Conservation (phyloP, 2,329 filamentous ascomycete species). For the Nigrospora osmanthi region DNA sequence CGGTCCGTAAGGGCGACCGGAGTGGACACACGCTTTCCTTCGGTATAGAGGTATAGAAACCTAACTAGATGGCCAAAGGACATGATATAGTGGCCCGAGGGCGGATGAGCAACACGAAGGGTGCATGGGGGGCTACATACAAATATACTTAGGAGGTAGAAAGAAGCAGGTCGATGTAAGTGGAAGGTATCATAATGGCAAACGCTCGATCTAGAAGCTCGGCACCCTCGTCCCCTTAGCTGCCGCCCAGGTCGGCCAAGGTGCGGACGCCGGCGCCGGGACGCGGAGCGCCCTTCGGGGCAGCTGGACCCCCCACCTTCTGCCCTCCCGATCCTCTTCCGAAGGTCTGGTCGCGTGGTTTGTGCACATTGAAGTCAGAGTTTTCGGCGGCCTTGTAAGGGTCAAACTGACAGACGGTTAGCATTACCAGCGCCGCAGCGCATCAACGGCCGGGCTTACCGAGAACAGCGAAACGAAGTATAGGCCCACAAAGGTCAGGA, state of each 20-base stretch:
- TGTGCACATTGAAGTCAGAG: constrained; percentile 50
- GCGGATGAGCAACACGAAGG: no score
- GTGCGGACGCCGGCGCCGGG: constrained; percentile 30
- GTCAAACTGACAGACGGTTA: constrained; percentile 39
- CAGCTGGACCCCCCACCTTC: constrained; percentile 15
- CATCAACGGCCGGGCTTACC: constrained; percentile 28
- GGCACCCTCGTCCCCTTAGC: constrained; percentile 4
- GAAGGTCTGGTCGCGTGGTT: constrained; percentile 19
- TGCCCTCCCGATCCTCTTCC: constrained; percentile 12
- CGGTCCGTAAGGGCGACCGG: no score
- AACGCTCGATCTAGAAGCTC: no score
- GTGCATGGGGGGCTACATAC: no score
- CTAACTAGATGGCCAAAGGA: no score
- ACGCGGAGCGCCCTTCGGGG: constrained; percentile 8
- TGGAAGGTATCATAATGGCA: no score
- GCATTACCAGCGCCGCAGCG: background rate
- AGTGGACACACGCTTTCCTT: no score
- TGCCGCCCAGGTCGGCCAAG: constrained; percentile 40
- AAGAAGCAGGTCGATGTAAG: no score
- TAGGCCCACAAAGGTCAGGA: constrained; percentile 50
- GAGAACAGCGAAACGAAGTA: constrained; percentile 56
- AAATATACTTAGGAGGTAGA: no score
- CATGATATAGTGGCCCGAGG: no score
- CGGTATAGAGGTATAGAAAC: no score
- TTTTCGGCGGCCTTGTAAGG: constrained; percentile 53